A percentile compares a stretch with the other conserved stretches of the same genome.
Conservation (phyloP, 208 protist species). For the Trypanosoma lewisi region DNA sequence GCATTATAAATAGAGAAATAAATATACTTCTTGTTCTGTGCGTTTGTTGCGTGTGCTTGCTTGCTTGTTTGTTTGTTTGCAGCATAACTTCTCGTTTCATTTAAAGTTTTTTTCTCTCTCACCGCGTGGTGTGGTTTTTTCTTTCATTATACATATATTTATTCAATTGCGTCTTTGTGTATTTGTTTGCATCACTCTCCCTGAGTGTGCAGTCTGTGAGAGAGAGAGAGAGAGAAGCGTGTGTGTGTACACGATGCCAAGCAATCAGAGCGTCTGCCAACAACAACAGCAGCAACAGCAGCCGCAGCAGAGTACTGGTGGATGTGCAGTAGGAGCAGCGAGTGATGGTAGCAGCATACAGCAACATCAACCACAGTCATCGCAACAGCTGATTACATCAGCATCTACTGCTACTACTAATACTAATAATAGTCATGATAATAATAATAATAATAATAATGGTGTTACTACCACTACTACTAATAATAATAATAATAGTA, state of each 20-base stretch:
- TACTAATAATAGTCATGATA: neutral
- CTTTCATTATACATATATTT: neutral
- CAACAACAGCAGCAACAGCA: neutral
- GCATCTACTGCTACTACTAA: constrained; percentile 6
- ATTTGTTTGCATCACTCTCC: neutral
- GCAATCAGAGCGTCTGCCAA: neutral
- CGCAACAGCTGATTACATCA: neutral
- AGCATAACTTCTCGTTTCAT: too few species aligned
- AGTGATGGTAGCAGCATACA: neutral
- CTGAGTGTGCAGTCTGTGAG: too few species aligned
- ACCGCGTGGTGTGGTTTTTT: too few species aligned
- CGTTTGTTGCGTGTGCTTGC: too few species aligned
- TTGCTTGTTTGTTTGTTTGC: too few species aligned
- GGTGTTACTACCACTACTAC: neutral
- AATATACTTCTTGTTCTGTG: too few species aligned
- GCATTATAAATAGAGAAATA: too few species aligned
- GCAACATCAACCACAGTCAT: too few species aligned
- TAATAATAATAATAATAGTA: neutral
- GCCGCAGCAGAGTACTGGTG: neutral
- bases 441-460: neutral
- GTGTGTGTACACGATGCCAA: constrained; percentile 1
- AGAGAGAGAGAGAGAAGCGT: too few species aligned
- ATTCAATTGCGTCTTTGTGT: neutral
- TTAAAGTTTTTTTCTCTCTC: too few species aligned
- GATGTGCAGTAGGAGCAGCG: neutral